phyloP scores from a whole-genome alignment of 2,329 filamentous ascomycete species.

The Emergomyces pasteurianus region DNA sequence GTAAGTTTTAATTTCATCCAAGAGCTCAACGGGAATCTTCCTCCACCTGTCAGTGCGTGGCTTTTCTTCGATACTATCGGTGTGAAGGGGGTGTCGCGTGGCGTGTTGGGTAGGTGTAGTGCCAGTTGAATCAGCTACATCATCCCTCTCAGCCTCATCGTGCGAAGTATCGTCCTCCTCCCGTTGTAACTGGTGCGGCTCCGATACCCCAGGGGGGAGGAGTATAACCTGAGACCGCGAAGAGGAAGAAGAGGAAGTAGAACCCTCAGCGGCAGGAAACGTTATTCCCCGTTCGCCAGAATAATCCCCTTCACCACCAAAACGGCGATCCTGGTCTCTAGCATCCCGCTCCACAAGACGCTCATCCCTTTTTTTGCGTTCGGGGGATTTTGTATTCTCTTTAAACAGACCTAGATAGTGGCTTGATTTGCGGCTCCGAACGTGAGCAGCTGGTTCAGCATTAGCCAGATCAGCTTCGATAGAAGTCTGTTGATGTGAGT shows the following conservation, averaged over 20 bases:
- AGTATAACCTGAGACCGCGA: not conserved
- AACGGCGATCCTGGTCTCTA: conserved; percentile 14
- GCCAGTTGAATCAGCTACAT: not conserved
- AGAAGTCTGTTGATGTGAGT: conserved; percentile 45
- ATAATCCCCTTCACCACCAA: not conserved
- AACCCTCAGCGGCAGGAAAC: not conserved
- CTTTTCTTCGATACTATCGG: not conserved
- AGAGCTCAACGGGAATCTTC: conserved; percentile 36
- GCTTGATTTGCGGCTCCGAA: conserved; percentile 53
- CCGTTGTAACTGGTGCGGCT: not conserved
- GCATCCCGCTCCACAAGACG: conserved; percentile 24
- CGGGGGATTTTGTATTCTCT: conserved; percentile 45
- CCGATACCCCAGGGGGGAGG: not conserved
- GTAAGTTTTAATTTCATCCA: conserved; percentile 47
- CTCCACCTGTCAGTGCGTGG: conserved; percentile 1
- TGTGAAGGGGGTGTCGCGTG: not conserved
- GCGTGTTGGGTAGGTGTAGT: not conserved
- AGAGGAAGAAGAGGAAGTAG: not conserved
- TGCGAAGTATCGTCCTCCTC: not conserved
- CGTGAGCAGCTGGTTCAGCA: conserved; percentile 41
- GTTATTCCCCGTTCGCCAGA: conserved; percentile 1
- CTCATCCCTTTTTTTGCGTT: conserved; percentile 39
- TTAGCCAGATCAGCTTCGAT: conserved; percentile 53
- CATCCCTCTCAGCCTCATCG: not conserved
- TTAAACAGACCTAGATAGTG: conserved; percentile 55